Evolutionary conservation across 176 grass and related monocot genomes (phyloP).

Genomic region (Cenchrus fungigraminus): DNA sequence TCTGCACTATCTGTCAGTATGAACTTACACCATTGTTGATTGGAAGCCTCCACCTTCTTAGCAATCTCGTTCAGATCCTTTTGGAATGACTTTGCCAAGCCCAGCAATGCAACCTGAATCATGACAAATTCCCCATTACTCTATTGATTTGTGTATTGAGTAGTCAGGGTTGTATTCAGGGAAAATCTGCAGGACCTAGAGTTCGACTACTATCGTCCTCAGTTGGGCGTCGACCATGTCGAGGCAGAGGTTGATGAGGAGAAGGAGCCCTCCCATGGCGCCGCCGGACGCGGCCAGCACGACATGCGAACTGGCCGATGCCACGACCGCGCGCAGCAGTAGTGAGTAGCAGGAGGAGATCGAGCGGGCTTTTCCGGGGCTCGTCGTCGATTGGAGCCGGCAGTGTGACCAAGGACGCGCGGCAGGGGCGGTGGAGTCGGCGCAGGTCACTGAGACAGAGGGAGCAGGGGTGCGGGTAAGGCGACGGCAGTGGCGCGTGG

Average conservation of each 20-base stretch:
- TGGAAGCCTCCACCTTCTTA: conserved; percentile 34
- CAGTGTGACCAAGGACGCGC: not conserved
- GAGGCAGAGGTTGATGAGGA: not conserved
- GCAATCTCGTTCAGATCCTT: conserved; percentile 45
- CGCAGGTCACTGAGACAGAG: not conserved
- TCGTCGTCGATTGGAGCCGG: not conserved
- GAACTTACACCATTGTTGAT: conserved; percentile 42
- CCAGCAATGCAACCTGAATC: conserved; percentile 39
- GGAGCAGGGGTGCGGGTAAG: not conserved
- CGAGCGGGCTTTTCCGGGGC: not conserved
- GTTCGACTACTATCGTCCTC: conserved; percentile 32
- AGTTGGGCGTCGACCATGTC: not conserved
- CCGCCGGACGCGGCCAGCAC: conserved; percentile 39
- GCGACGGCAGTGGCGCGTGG: not conserved
- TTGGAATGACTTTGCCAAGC: conserved; percentile 28
- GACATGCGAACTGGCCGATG: not conserved
- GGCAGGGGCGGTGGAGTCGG: not conserved
- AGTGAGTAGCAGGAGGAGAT: conserved; percentile 25
- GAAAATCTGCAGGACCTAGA: conserved; percentile 28
- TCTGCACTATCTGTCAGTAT: conserved; percentile 35
- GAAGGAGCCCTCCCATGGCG: conserved; percentile 48
- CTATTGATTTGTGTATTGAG: not conserved
- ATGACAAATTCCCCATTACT: not conserved
- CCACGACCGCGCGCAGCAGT: not conserved
- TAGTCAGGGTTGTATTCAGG: not conserved